Base-by-base conservation (phyloP, 73 alveolate genomes). In the Paramecium caudatum region DNA sequence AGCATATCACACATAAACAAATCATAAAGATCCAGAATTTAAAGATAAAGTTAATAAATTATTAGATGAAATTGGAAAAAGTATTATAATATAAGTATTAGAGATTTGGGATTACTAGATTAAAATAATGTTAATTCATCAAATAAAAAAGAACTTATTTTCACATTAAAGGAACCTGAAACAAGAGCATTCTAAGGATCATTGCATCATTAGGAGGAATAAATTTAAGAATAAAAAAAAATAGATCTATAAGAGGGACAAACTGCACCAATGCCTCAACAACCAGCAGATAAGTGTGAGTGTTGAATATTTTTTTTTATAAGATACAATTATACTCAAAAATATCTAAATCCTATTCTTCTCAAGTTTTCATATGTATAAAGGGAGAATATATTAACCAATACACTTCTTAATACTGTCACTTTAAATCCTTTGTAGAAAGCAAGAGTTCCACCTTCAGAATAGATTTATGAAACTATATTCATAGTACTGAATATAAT, bases 341-440 rank as follows among this genome's bases (percentile, higher is more conserved):
- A 68, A 68, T 68, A 68, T 34, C 34, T 68, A 16, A 34, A 68
- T 16, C 61, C 84, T 25, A 68, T 43, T 68, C 84, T 68, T 32
- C 84, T 68, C 12, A 37, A 15, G 34, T 68, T 68, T 68, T 68
- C 84, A 10, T 68, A 68, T 15, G 50, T 37, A 25, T 43, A 37
- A 32, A 68, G 34, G 19, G 84, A 32, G 34, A 68, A 68, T 25
- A 68, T 68, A 68, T 68, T 68, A 32, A 68, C 84, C 17, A 68
- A 9, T 7, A 68, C 84, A 68, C 84, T 68, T 68, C 84, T 68
- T 32, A 37, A 17, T 23, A 68, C 50, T 7, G 84, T 68, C 15
- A 68, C 50, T 32, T 68, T n/a, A 17, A 68, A 68, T 33, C 84
- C 84, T 68, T 68, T 68, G 17, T 68, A 68, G 33, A 32, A 68